Conservation (phyloP, 306 rosid species). For the Coriaria nepalensis region DNA sequence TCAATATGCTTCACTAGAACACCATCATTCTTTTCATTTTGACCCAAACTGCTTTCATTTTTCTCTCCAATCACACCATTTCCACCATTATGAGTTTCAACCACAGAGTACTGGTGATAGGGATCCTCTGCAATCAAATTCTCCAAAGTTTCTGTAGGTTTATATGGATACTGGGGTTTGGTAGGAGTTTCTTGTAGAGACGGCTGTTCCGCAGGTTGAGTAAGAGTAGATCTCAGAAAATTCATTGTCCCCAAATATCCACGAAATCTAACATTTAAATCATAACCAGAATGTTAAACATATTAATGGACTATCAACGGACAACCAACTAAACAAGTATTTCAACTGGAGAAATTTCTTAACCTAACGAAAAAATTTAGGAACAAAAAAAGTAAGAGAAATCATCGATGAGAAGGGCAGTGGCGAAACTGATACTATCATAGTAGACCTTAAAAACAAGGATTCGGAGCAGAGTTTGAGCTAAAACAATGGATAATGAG, state of each 20-base stretch:
- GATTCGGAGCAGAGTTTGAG: too few relatives aligned
- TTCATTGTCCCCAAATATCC: slow-evolving; percentile 41
- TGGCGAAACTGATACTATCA: too few relatives aligned
- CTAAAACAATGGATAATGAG: too few relatives aligned
- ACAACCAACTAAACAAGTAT: not conserved
- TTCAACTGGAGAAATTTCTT: too few relatives aligned
- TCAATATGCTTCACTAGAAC: slow-evolving; percentile 46
- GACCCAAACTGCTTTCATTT: slow-evolving; percentile 22
- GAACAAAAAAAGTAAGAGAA: not conserved
- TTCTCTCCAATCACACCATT: slow-evolving; percentile 26
- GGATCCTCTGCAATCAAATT: slow-evolving; percentile 35
- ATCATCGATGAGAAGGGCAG: not conserved
- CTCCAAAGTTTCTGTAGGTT: slow-evolving; percentile 42
- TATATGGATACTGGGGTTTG: slow-evolving; percentile 24
- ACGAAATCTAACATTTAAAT: too few relatives aligned
- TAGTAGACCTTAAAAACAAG: too few relatives aligned
- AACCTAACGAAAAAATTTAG: too few relatives aligned
- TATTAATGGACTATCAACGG: not conserved
- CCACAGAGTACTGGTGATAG: slow-evolving; percentile 22
- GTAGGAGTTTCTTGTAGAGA: slow-evolving; percentile 27
- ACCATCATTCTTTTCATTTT: slow-evolving; percentile 23
- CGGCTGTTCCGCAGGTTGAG: slow-evolving; percentile 31
- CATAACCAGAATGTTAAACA: too few relatives aligned
- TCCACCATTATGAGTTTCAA: slow-evolving; percentile 37
- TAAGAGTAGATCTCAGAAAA: slow-evolving; percentile 49